Evolutionary conservation across 768 basidiomycete genomes (phyloP).

Genomic region (Hericium alpestre): DNA sequence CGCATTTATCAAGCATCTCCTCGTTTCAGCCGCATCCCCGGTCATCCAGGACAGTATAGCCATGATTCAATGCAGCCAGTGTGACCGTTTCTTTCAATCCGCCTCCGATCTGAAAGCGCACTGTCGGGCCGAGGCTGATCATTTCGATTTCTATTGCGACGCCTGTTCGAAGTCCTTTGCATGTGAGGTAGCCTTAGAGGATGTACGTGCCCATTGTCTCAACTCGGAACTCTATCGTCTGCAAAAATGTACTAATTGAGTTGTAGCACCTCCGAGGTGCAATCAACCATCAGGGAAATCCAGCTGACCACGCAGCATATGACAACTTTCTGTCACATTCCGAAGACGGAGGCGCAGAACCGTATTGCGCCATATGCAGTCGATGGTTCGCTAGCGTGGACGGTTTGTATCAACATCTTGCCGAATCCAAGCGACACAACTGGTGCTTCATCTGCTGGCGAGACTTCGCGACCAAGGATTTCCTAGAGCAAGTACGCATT

Average conservation of each 20-base stretch:
- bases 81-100: background rate
- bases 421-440: background rate
- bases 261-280: background rate
- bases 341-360: background rate
- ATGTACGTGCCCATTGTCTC: background rate
- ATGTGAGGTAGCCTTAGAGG: background rate
- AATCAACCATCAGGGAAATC: background rate
- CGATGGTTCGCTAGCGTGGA: background rate
- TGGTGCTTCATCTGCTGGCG: background rate
- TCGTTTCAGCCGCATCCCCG: no score
- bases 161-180: background rate
- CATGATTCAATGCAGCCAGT: background rate
- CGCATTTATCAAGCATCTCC: no score
- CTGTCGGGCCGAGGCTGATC: background rate
- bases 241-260: background rate
- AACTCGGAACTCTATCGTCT: background rate
- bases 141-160: background rate
- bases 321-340: background rate
- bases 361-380: background rate
- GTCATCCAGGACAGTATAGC: background rate
- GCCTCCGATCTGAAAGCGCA: background rate
- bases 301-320: background rate
- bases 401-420: background rate
- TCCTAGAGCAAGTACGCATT: background rate
- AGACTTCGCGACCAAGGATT: background rate